Evolutionary conservation across 352 stramenopile genomes (phyloP).

Genomic region (Globisporangium splendens): DNA sequence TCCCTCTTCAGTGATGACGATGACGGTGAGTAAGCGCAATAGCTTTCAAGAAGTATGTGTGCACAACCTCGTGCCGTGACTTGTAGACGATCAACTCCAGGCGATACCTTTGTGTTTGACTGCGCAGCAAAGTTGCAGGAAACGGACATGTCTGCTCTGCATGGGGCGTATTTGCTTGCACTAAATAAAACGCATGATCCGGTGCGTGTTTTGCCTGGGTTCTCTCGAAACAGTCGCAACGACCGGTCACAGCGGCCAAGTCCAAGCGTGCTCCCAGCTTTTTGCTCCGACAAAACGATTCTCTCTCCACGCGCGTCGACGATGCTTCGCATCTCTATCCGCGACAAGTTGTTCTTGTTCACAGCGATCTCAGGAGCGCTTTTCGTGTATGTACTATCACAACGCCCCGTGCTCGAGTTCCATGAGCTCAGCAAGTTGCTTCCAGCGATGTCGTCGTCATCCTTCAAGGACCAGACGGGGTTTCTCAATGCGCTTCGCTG

Average conservation of each 20-base stretch:
- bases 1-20: slow-evolving; percentile 20
- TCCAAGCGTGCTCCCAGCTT: background rate
- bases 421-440: slow-evolving; percentile 21
- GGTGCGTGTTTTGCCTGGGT: background rate
- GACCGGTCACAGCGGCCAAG: background rate
- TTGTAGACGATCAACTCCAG: too few species aligned
- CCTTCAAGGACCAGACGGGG: slow-evolving; percentile 32
- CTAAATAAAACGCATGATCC: too few species aligned
- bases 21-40: background rate
- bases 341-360: slow-evolving; percentile 14
- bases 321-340: slow-evolving; percentile 8
- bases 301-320: background rate
- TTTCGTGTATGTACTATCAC: slow-evolving; percentile 28
- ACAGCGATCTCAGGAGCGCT: slow-evolving; percentile 9
- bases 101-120: too few species aligned
- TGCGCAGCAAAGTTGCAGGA: too few species aligned
- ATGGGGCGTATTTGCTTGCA: too few species aligned
- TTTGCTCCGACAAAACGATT: background rate
- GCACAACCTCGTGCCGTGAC: too few species aligned
- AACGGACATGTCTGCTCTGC: too few species aligned
- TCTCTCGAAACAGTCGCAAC: background rate
- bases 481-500: slow-evolving; percentile 53
- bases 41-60: background rate
- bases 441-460: slow-evolving; percentile 13
- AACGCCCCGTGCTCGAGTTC: slow-evolving; percentile 33